Percentiles rank a stretch among this genome's conserved stretches.
Evolutionary conservation across 768 basidiomycete species (phyloP).

Genomic region (Dioszegia aurantiaca): DNA sequence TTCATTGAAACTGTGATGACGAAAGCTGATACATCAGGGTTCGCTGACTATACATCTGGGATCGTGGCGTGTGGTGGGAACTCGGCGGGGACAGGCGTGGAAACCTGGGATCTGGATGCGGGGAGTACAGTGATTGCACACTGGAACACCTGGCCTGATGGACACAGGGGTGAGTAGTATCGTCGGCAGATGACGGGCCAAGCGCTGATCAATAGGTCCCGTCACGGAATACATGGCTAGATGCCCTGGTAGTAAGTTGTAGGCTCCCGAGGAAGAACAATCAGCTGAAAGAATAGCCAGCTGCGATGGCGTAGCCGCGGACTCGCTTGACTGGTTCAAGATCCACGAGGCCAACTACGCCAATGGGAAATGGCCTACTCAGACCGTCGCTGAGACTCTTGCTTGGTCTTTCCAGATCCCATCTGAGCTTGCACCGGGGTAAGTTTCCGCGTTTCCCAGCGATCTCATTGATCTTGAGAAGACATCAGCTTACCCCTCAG

Average conservation of each 20-base stretch:
- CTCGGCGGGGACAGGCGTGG: not conserved
- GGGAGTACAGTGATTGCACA: slow-evolving; percentile 7
- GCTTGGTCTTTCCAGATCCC: slow-evolving; percentile 2
- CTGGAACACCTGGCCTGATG: not conserved
- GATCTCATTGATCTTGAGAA: not conserved
- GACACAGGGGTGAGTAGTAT: not conserved
- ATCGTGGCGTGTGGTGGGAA: slow-evolving; percentile 5
- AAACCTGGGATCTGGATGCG: slow-evolving; percentile 10
- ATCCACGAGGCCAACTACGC: slow-evolving; percentile 7
- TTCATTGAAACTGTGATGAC: not conserved
- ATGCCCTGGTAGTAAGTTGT: no score
- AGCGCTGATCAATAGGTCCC: not conserved
- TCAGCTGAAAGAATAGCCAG: not conserved
- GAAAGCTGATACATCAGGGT: not conserved
- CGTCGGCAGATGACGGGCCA: no score
- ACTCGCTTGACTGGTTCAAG: slow-evolving; percentile 14
- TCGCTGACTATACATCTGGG: not conserved
- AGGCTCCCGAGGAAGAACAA: not conserved
- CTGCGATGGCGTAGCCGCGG: slow-evolving; percentile 7
- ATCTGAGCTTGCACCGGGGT: slow-evolving; percentile 8
- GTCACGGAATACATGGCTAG: no score
- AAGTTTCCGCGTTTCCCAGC: not conserved
- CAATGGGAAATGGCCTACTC: not conserved
- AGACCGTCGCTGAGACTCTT: not conserved
- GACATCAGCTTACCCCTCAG: not conserved